Percentiles rank a stretch among this genome's conserved stretches.
These are phyloP conservation scores for Triangularia verruculosa DNA, from an alignment of 2,329 filamentous ascomycete species.

Conservation along the genomic window DNA sequence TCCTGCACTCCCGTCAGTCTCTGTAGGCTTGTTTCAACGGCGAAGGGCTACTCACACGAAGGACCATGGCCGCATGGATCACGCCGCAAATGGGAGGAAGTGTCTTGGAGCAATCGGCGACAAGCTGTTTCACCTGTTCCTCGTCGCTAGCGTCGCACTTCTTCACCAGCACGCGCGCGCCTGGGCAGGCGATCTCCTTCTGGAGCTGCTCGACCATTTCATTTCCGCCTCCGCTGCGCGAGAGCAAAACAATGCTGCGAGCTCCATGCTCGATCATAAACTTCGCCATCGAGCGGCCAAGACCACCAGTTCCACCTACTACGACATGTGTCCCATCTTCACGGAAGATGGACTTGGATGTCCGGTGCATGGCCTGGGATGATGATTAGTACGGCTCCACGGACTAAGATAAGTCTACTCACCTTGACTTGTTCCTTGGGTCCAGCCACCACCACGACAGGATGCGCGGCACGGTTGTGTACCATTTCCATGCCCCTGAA, in stretches of 20 bases:
- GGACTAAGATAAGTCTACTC: not conserved
- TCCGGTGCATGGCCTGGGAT: slow-evolving; percentile 21
- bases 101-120: slow-evolving; percentile 24
- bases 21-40: slow-evolving; percentile 1
- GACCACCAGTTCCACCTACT: slow-evolving; percentile 28
- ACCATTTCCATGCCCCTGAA: slow-evolving; percentile 18
- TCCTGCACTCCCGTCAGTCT: slow-evolving; percentile 26
- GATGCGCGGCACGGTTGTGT: slow-evolving; percentile 18
- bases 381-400: not conserved
- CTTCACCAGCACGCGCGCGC: slow-evolving; percentile 27
- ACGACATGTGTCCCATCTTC: slow-evolving; percentile 26
- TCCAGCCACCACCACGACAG: slow-evolving; percentile 17
- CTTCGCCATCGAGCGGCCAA: slow-evolving; percentile 28
- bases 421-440: slow-evolving; percentile 23
- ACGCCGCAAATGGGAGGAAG: slow-evolving; percentile 33
- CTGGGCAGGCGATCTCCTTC: slow-evolving; percentile 20
- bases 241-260: slow-evolving; percentile 26
- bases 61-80: slow-evolving; percentile 34
- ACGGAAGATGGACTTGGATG: slow-evolving; percentile 18
- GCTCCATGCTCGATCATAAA: slow-evolving; percentile 29
- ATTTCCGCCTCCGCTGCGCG: slow-evolving; percentile 24
- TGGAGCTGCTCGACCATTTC: slow-evolving; percentile 23
- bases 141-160: slow-evolving; percentile 31
- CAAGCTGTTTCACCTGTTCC: slow-evolving; percentile 22
- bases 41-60: slow-evolving; percentile 28